Base-by-base conservation (phyloP, 2,329 filamentous ascomycete genomes). In the Dothistroma septosporum region DNA sequence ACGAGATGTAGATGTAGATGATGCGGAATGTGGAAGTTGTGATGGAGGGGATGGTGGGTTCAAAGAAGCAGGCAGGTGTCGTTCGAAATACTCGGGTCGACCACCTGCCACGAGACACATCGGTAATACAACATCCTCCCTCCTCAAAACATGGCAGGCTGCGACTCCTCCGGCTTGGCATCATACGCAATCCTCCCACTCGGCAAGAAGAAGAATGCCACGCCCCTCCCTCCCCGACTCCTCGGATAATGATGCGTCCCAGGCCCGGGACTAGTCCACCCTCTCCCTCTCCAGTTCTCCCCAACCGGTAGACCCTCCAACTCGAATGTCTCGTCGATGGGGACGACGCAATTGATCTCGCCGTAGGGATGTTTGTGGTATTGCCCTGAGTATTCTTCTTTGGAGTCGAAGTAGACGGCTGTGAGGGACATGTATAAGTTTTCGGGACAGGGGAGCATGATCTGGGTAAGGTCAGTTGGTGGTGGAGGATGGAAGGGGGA, bases 161-260 rank as follows among this genome's bases (percentile, higher is more conserved):
- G 62, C 59, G 62, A 57, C 32, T 76, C 75, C 16, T 71, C 77
- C 1, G 79, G 79, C 58, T 74, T 76, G 7, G 76, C 78, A 59
- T 76, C 74, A 65, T 82, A 83, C 31, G 77, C 77, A 57, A 85
- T 84, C 37, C 82, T 74, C 1, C 82, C 82, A 0, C 82, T 80
- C 0, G 82, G 82, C 59, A 85, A 66, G 59, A 85, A 85, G 69
- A 84, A 84, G 48, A 85, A 69, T 6, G 82, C 80, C 16, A 84
- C 77, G 10, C 83, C 66, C 0, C 77, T 77, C 1, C 82, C 82
- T 4, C 76, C 76, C 12, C 81, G 72, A 14, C 80, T 81, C 55
- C 83, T 73, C 2, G 83, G 82, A 68, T 83, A 84, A 70, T 85
- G 82, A 70, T 85, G 82, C 31, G 82, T 84, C 0, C 82, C 83